Percentiles rank a stretch among this genome's conserved stretches.
Evolutionary conservation across 306 rosid genomes (phyloP).

Genomic region (Ammopiptanthus mongolicus): DNA sequence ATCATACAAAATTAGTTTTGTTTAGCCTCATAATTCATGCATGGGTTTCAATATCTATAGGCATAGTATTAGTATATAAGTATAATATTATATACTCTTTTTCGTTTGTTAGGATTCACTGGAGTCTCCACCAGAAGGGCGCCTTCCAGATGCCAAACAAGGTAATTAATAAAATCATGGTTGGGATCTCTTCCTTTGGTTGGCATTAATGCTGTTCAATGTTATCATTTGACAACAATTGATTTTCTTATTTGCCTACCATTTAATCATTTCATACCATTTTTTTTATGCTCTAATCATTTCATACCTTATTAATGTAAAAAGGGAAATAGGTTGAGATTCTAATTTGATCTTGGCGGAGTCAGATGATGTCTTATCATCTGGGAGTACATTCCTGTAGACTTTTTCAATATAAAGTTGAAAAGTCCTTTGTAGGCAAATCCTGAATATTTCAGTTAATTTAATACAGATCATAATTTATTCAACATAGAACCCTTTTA

Average conservation of each 20-base stretch:
- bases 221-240: background rate
- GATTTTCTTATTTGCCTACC: background rate
- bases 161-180: constrained; percentile 32
- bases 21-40: background rate
- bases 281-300: too few relatives aligned
- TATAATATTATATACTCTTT: too few relatives aligned
- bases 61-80: background rate
- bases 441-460: too few relatives aligned
- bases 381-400: too few relatives aligned
- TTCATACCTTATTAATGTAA: too few relatives aligned
- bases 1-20: background rate
- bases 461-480: background rate
- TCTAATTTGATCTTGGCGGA: background rate
- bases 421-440: too few relatives aligned
- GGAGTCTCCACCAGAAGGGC: constrained; percentile 59
- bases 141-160: constrained; percentile 78
- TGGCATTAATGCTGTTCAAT: background rate
- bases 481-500: background rate
- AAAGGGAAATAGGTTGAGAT: too few relatives aligned
- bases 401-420: too few relatives aligned
- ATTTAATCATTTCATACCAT: background rate
- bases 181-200: background rate
- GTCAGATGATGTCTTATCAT: too few relatives aligned
- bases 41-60: background rate
- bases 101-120: constrained; percentile 50